phyloP scores from a whole-genome alignment of 1,284 basidiomycete genomes.

The Exsudoporus floridanus region DNA sequence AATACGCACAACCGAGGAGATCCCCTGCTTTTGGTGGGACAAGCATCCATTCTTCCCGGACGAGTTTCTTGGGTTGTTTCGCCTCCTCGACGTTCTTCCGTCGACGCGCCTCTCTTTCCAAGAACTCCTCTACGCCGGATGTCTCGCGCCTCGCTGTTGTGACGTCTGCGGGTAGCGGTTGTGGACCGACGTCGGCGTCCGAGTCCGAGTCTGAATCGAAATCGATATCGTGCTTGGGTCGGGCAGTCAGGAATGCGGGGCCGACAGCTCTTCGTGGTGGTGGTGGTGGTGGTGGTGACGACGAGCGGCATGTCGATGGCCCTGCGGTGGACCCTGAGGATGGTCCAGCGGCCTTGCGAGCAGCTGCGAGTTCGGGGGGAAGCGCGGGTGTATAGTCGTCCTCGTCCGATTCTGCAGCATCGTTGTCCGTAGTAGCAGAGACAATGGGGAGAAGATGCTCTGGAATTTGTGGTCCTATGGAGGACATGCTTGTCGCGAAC shows the following conservation, averaged over 20 bases:
- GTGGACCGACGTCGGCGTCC: constrained; percentile 77
- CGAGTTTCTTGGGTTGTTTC: constrained; percentile 65
- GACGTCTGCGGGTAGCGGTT: constrained; percentile 53
- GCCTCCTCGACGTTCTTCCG: constrained; percentile 70
- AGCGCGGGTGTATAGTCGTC: constrained; percentile 62
- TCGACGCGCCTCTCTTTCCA: constrained; percentile 77
- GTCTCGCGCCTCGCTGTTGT: constrained; percentile 35
- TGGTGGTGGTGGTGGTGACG: constrained; percentile 25
- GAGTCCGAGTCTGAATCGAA: constrained; percentile 67
- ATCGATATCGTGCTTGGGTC: constrained; percentile 44
- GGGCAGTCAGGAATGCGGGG: constrained; percentile 38
- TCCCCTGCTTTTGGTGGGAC: constrained; percentile 81
- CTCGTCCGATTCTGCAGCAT: constrained; percentile 52
- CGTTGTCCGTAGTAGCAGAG: constrained; percentile 29
- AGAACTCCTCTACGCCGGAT: constrained; percentile 69
- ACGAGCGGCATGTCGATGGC: constrained; percentile 27
- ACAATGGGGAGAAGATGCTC: constrained; percentile 19
- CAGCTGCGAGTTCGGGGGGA: constrained; percentile 57
- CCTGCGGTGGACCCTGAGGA: constrained; percentile 18
- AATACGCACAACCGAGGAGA: constrained; percentile 65
- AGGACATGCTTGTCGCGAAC: constrained; percentile 34
- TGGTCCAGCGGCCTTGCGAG: constrained; percentile 28
- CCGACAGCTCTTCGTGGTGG: constrained; percentile 35
- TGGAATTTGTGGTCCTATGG: constrained; percentile 51
- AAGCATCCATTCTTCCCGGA: constrained; percentile 95